Evolutionary conservation across 345 rosid species (phyloP).

Genomic region (Lumnitzera racemosa): DNA sequence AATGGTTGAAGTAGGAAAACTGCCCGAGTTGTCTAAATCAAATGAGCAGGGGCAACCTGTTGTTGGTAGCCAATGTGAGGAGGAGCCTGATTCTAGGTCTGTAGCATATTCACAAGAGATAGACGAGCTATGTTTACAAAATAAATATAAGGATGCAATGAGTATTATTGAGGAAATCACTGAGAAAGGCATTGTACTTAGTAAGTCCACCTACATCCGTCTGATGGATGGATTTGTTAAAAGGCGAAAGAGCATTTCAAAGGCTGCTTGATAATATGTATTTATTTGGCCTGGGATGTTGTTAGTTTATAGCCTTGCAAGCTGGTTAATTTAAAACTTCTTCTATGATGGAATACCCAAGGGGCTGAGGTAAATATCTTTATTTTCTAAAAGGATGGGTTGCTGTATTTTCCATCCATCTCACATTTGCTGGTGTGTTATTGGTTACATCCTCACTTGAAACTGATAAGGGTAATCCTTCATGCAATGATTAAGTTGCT

Average conservation of each 20-base stretch:
- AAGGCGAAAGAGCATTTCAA: conserved; percentile 43
- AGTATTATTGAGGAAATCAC: conserved; percentile 26
- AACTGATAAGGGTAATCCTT: no score
- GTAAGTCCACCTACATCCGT: conserved; percentile 32
- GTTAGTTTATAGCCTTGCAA: background rate
- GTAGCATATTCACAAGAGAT: conserved; percentile 49
- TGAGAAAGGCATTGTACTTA: conserved; percentile 29
- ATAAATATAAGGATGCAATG: conserved; percentile 54
- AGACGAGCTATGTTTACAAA: conserved; percentile 53
- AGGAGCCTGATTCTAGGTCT: conserved; percentile 29
- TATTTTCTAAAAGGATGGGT: no score
- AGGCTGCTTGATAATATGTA: conserved; percentile 13
- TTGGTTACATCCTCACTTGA: no score
- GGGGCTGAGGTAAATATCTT: no score
- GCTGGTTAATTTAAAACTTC: no score
- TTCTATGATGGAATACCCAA: no score
- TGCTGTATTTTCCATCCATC: no score
- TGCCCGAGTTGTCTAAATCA: conserved; percentile 21
- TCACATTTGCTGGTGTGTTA: no score
- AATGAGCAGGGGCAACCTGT: conserved; percentile 13
- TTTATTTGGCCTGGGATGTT: background rate
- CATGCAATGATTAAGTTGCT: no score
- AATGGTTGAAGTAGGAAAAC: conserved; percentile 35
- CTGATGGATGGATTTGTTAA: conserved; percentile 50
- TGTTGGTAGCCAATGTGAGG: conserved; percentile 14